These are phyloP conservation scores for Hypocreales sp. DNA, from an alignment of 2,329 filamentous ascomycete species.

Conservation along the genomic window DNA sequence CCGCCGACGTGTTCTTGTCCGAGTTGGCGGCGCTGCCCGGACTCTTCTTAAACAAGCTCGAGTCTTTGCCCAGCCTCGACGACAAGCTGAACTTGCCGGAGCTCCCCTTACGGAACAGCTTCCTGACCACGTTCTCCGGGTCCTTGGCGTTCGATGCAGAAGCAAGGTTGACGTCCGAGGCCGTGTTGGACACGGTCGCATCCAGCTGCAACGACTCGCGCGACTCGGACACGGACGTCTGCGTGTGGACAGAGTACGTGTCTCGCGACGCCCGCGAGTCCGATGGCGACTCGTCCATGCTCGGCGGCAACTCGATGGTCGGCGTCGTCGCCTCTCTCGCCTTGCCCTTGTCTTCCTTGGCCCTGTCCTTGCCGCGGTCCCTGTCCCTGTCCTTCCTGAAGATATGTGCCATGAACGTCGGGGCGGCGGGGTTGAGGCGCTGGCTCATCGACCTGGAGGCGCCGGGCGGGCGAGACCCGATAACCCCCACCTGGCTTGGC, in stretches of 20 bases:
- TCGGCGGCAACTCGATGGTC: slow-evolving; percentile 19
- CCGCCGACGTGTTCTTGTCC: slow-evolving; percentile 38
- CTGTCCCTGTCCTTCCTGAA: slow-evolving; percentile 30
- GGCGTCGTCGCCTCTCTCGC: slow-evolving; percentile 18
- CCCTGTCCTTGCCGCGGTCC: slow-evolving; percentile 17
- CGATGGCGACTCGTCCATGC: slow-evolving; percentile 30
- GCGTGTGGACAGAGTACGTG: slow-evolving; percentile 39
- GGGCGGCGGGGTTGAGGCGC: slow-evolving; percentile 74
- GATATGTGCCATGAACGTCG: slow-evolving; percentile 68
- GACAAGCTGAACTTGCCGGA: slow-evolving; percentile 50
- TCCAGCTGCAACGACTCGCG: slow-evolving; percentile 43
- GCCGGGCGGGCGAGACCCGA: slow-evolving; percentile 58
- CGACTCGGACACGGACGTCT: slow-evolving; percentile 43
- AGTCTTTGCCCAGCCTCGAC: slow-evolving; percentile 38
- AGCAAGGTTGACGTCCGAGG: slow-evolving; percentile 33
- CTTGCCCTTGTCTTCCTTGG: slow-evolving; percentile 15
- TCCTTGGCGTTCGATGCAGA: slow-evolving; percentile 27
- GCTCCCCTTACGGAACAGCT: slow-evolving; percentile 49
- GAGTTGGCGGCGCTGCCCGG: slow-evolving; percentile 40
- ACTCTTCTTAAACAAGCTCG: slow-evolving; percentile 41
- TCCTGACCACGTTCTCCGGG: slow-evolving; percentile 40
- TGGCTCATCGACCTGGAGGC: slow-evolving; percentile 30
- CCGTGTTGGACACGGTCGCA: slow-evolving; percentile 37
- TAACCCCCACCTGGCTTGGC: slow-evolving; percentile 49
- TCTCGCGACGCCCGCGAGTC: slow-evolving; percentile 41